A percentile compares a stretch with the other conserved stretches of the same genome.
Evolutionary conservation across 441 rosid genomes (phyloP).

Genomic region (Syzygium malaccense): DNA sequence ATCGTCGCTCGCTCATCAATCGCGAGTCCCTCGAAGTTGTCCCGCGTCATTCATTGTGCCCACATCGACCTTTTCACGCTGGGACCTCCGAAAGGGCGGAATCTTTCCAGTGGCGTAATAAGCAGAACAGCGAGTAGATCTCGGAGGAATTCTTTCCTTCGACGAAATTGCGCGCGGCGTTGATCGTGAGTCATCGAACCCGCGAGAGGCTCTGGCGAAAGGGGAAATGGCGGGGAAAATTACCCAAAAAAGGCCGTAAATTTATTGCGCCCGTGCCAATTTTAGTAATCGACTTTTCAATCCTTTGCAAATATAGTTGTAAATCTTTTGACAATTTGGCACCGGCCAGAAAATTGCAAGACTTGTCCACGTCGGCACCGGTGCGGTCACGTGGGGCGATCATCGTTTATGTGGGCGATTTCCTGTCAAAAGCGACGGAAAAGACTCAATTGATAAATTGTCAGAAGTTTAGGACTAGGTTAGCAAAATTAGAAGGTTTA

Average conservation of each 20-base stretch:
- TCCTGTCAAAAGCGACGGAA: too few species aligned
- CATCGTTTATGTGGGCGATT: too few species aligned
- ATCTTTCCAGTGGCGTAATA: background rate
- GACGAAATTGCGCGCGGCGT: background rate
- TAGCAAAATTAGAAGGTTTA: background rate
- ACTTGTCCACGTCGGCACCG: too few species aligned
- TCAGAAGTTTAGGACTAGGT: too few species aligned
- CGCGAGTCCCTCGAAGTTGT: background rate
- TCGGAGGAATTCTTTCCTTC: background rate
- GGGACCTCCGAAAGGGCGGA: background rate
- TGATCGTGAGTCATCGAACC: background rate
- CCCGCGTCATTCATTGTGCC: background rate
- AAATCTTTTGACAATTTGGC: background rate
- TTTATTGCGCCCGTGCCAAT: fast-evolving
- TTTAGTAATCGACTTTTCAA: fast-evolving
- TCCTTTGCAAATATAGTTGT: too few species aligned
- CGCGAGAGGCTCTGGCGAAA: background rate
- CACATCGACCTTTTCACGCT: background rate
- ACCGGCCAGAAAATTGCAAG: too few species aligned
- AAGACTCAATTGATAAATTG: fast-evolving
- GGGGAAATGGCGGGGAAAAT: background rate
- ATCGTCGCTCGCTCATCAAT: background rate
- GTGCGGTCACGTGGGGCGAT: too few species aligned
- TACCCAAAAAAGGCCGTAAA: fast-evolving
- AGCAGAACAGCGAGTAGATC: background rate